Base-by-base conservation (phyloP, 331 rosid species). In the Dryas integrifolia region DNA sequence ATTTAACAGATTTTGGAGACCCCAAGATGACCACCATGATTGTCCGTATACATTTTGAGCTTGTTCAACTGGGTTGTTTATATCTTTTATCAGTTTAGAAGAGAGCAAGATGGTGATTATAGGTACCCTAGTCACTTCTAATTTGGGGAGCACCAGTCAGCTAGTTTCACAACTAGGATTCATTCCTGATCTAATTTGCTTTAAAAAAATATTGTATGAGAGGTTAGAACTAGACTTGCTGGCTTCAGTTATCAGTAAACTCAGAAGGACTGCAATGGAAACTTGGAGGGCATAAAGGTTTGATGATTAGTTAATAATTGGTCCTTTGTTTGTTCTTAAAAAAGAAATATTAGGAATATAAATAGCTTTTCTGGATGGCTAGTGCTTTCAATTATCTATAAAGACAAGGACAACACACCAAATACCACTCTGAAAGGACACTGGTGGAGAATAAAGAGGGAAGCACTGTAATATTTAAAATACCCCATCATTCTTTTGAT, bases 371-470 rank as follows among this genome's bases (percentile, higher is more conserved):
- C 2, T 79, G 83, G 82, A 82, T 70, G 83, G 75, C 61, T 69
- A 83, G 81, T 89, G 89, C 84, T 65, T 61, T 76, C 88, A 85
- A 88, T 86, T 69, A 88, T 85, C 88, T 89, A 64, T 51, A 85
- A 86, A 69, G 96, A 92, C 93, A 90, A 85, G 12, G 80, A 75
- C 82, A 84, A 82, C 60, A 57, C 68, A 89, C 91, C 88, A 85
- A 83, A 85, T 73, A 73, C 89, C 60, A 63, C 91, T 80, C 85
- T 79, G 58, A 75, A 45, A 75, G 52, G 83, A 78, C 86, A 72
- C 35, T 80, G 85, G 90, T 91, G 97, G 97, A 85, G 86, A 80
- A 93, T 85, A 89, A 93, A 93, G 94, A 83, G 84, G 63, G 81
- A 79, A 71, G 69, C 55, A 68, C 63, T 21, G 57, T 63, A 16